Conservation (phyloP, 2,329 filamentous ascomycete species). For the Fusarium ramigenum region DNA sequence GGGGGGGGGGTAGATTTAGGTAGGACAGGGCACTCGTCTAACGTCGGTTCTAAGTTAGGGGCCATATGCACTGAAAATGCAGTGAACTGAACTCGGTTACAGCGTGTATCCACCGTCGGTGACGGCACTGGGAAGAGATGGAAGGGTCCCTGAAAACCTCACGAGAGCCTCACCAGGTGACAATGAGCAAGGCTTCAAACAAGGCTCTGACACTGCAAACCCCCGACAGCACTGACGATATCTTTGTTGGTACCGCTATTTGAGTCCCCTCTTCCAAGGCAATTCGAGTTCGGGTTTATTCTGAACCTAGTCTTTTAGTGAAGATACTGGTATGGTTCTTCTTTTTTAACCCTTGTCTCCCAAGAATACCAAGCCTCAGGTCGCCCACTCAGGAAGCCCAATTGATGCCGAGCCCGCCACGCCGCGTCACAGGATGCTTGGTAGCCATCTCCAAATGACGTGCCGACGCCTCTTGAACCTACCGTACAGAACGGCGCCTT, state of each 20-base stretch:
- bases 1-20: constrained; percentile 9
- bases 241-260: constrained; percentile 16
- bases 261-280: constrained; percentile 23
- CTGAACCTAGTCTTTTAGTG: neutral
- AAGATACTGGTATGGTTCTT: constrained; percentile 12
- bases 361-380: constrained; percentile 36
- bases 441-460: constrained; percentile 31
- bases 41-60: constrained; percentile 32
- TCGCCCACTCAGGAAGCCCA: constrained; percentile 28
- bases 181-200: constrained; percentile 17
- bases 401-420: constrained; percentile 40
- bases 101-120: constrained; percentile 25
- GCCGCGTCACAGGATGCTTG: constrained; percentile 39
- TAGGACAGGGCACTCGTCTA: constrained; percentile 26
- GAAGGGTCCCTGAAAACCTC: constrained; percentile 16
- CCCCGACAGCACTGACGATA: constrained; percentile 24
- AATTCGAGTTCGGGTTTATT: constrained; percentile 31
- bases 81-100: constrained; percentile 15
- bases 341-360: constrained; percentile 23
- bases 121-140: constrained; percentile 14
- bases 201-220: constrained; percentile 12
- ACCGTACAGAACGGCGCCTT: constrained; percentile 28
- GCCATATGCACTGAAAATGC: constrained; percentile 1
- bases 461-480: constrained; percentile 20
- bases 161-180: constrained; percentile 22